Evolutionary conservation across 257 asterid genomes (phyloP).

Genomic region (Sherardia arvensis): DNA sequence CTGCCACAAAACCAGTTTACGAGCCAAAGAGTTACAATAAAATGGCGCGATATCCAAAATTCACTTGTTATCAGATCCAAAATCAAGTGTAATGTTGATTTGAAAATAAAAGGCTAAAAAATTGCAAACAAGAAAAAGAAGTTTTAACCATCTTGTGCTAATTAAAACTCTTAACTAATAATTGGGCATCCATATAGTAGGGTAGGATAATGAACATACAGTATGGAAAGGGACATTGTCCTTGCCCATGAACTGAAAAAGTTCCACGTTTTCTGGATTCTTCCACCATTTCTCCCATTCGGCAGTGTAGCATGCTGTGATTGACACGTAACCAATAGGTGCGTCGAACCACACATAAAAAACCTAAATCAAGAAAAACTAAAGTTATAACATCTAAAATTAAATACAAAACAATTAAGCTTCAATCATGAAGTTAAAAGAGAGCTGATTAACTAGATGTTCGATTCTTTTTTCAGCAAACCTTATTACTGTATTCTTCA

Average conservation of each 20-base stretch:
- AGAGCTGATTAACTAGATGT: neutral
- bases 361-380: constrained; percentile 42
- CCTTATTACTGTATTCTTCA: constrained; percentile 80
- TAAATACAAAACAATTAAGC: neutral
- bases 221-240: constrained; percentile 98
- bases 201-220: constrained; percentile 33
- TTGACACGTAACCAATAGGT: constrained; percentile 92
- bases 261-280: constrained; percentile 91
- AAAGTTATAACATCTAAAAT: neutral
- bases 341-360: constrained; percentile 99
- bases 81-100: neutral
- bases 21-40: neutral
- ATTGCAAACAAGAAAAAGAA: neutral
- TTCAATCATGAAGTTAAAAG: neutral
- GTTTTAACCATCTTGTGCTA: neutral
- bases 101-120: neutral
- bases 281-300: constrained; percentile 99
- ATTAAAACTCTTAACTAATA: neutral
- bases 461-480: constrained; percentile 14
- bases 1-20: neutral
- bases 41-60: neutral
- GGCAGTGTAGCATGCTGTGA: constrained; percentile 83
- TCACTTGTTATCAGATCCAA: neutral
- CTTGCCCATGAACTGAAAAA: constrained; percentile 98
- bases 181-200: neutral